Base-by-base conservation (phyloP, 2,329 filamentous ascomycete genomes). In the Parascedosporium putredinis region DNA sequence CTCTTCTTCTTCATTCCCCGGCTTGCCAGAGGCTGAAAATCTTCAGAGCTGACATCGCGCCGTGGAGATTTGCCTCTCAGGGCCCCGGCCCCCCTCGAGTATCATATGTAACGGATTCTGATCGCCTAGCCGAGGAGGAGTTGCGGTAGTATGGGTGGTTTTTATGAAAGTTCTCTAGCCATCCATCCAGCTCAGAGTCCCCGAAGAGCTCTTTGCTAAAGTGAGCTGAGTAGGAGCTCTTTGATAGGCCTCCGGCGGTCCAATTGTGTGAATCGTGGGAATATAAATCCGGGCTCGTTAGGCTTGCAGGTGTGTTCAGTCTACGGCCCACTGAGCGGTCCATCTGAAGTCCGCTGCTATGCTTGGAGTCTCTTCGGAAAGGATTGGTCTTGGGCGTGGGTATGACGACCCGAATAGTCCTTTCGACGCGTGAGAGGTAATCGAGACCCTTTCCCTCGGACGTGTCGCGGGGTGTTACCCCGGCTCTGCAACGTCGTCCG, bases 331-430 rank as follows among this genome's bases (percentile, higher is more conserved):
- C 12, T 10, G 16, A 10, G 18, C 16, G 23, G 5, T 20, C 10
- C 5, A 20, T 20, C 12, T 20, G 38, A 42, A 42, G 12, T 16
- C 18, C 20, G 18, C 18, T 22, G 14, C 3, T 31, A 27, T n/a
- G 14, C 16, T 8, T 23, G 7, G 25, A 5, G 7, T 31, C n/a
- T 14, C 33, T 4, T n/a, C 24, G 14, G 7, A 46, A 18, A 16
- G 24, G 44, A 7, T 46, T 31, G 29, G n/a, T 14, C 27, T 46
- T 46, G 27, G 44, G 44, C 20, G 49, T 38, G 65, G 65, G 3
- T 73, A 71, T 3, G 75, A 79, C 76, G 4, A 79, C 60, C 5
- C 75, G 72, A 56, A 79, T 79, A 1, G 74, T 78, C 46, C 74
- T 69, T 51, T 74, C 69, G 2, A 68, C 67, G 27, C 63, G 66